phyloP scores from a whole-genome alignment of 2,329 filamentous ascomycete species.

The Trichoderma gracile region DNA sequence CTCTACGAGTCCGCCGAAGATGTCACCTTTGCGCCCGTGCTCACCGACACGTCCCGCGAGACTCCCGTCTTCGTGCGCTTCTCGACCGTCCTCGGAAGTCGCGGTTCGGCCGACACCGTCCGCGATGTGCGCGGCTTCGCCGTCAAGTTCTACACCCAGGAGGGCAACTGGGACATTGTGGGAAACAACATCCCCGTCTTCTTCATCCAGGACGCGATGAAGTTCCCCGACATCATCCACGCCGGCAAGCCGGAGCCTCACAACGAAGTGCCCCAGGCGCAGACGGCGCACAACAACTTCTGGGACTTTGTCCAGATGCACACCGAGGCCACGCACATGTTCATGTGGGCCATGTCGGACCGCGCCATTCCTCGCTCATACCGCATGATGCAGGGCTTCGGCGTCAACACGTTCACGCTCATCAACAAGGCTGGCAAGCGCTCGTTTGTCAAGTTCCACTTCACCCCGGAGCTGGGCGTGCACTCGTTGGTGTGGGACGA shows the following conservation, averaged over 20 bases:
- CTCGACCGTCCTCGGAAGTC: slow-evolving; percentile 74
- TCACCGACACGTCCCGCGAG: slow-evolving; percentile 57
- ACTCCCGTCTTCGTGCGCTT: slow-evolving; percentile 56
- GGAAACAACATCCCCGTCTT: slow-evolving; percentile 70
- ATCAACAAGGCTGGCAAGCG: slow-evolving; percentile 67
- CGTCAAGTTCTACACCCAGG: slow-evolving; percentile 61
- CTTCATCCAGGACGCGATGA: slow-evolving; percentile 68
- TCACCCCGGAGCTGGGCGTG: slow-evolving; percentile 71
- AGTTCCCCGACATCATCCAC: slow-evolving; percentile 66
- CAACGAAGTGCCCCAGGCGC: slow-evolving; percentile 69
- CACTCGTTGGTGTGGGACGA: slow-evolving; percentile 80
- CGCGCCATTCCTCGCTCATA: slow-evolving; percentile 71
- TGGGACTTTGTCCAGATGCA: slow-evolving; percentile 70
- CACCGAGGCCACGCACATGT: slow-evolving; percentile 74
- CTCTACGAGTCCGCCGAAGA: slow-evolving; percentile 67
- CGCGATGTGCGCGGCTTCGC: slow-evolving; percentile 82
- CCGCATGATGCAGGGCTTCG: slow-evolving; percentile 85
- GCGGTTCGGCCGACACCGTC: slow-evolving; percentile 77
- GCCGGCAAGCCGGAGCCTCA: slow-evolving; percentile 64
- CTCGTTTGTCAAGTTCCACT: slow-evolving; percentile 77
- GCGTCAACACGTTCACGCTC: slow-evolving; percentile 76
- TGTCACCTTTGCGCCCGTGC: slow-evolving; percentile 65
- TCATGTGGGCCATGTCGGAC: slow-evolving; percentile 77
- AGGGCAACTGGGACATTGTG: slow-evolving; percentile 69
- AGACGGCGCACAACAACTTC: slow-evolving; percentile 72